These are phyloP conservation scores for Mychonastes homosphaera DNA, from an alignment of 139 green algal genomes.

Conservation along the genomic window DNA sequence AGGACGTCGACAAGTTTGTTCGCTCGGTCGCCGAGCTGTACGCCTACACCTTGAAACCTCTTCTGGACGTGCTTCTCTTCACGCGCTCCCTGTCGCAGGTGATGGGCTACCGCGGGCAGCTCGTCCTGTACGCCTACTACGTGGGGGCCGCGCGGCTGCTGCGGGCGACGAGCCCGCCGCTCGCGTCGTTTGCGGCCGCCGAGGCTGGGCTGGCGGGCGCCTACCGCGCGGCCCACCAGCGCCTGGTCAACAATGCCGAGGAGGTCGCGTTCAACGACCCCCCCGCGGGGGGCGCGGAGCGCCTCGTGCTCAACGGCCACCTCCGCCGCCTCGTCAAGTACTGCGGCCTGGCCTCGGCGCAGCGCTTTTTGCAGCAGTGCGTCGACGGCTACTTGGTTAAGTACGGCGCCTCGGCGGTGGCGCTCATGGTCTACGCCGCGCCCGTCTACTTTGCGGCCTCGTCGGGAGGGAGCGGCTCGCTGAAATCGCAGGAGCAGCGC, in stretches of 20 bases:
- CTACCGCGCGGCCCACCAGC: constrained; percentile 44
- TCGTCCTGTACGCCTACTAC: constrained; percentile 68
- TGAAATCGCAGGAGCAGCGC: constrained; percentile 30
- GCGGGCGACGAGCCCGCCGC: constrained; percentile 62
- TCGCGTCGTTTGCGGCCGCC: constrained; percentile 74
- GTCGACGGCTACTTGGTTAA: constrained; percentile 82
- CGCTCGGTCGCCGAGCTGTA: constrained; percentile 78
- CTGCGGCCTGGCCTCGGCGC: constrained; percentile 65
- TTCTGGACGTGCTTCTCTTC: constrained; percentile 92
- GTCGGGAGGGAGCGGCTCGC: neutral
- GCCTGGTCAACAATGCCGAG: constrained; percentile 57
- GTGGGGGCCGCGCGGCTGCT: constrained; percentile 53
- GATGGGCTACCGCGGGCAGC: constrained; percentile 81
- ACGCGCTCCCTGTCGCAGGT: constrained; percentile 60
- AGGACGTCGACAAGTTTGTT: constrained; percentile 92
- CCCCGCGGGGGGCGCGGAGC: constrained; percentile 38
- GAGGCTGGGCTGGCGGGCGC: constrained; percentile 58
- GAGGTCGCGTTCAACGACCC: constrained; percentile 93
- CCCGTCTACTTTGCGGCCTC: constrained; percentile 60
- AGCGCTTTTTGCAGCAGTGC: constrained; percentile 76
- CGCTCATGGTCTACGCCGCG: constrained; percentile 72
- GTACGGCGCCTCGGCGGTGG: constrained; percentile 70
- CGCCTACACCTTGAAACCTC: constrained; percentile 86
- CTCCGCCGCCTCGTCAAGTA: constrained; percentile 72
- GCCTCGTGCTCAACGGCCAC: constrained; percentile 87